Base-by-base conservation (phyloP, 805 yeast genomes). In the Starmerella vitae region DNA sequence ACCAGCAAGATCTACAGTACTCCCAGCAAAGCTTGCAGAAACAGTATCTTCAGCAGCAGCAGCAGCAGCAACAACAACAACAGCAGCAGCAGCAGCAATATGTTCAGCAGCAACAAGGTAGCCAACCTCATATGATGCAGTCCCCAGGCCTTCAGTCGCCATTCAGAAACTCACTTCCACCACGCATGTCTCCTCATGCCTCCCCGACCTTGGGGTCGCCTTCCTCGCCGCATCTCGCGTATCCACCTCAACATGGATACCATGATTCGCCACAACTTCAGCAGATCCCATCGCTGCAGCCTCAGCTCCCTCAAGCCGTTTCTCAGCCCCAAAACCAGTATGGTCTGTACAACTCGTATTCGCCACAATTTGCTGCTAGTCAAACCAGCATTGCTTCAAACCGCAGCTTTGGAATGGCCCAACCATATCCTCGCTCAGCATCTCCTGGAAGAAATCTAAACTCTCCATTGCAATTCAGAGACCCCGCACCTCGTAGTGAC, bases 291-390 rank as follows among this genome's bases (percentile, higher is more conserved):
- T 25, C 37, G 19, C 34, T 35, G 24, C 38, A 33, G 28, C 41
- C 37, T 5, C 32, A 28, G 20, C 20, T 13, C 15, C n/a, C n/a
- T n/a, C 39, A 32, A 20, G 36, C 20, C 24, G 21, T 33, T 15
- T 39, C 44, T 4, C 46, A 38, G 34, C 37, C 44, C 25, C 40
- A 35, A 18, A 37, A 30, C 30, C 41, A 41, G 3, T 43, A 43
- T 36, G 33, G 36, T 3, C 35, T 42, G 5, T 40, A 43, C 35
- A 27, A 36, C 12, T 14, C 43, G 10, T 42, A 44, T 38, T 44
- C 46, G 28, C 46, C 48, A 22, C 44, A 44, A 32, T 38, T 33
- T n/a, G 36, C 37, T 9, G 42, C 45, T 19, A 47, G 49, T 28
- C 49, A 45, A 26, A 38, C 31, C 27, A 45, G 49, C 32, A 13